Evolutionary conservation across 441 rosid genomes (phyloP).

Genomic region (Gossypium davidsonii): DNA sequence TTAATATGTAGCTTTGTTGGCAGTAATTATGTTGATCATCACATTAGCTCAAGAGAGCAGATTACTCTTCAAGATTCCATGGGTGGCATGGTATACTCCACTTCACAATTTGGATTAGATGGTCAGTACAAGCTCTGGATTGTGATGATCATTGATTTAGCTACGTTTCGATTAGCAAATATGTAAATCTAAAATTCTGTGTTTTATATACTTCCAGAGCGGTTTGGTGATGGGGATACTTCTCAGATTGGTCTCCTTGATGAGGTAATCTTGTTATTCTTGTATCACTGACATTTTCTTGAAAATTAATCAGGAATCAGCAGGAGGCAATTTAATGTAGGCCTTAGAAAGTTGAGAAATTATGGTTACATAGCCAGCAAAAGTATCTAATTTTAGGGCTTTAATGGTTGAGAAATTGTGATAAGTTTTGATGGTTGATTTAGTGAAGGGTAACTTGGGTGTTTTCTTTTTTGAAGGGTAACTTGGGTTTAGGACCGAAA

Average conservation of each 20-base stretch:
- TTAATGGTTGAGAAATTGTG: background rate
- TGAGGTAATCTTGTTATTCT: slow-evolving; percentile 53
- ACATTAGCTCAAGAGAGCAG: slow-evolving; percentile 90
- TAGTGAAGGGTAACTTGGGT: background rate
- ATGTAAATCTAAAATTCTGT: slow-evolving; percentile 8
- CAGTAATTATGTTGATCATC: slow-evolving; percentile 96
- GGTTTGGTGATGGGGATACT: slow-evolving; percentile 94
- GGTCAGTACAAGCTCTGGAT: slow-evolving; percentile 46
- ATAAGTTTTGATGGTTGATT: background rate
- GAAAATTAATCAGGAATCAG: background rate
- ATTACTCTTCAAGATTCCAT: slow-evolving; percentile 97
- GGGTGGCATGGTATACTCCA: slow-evolving; percentile 90
- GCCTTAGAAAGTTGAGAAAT: background rate
- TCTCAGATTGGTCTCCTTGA: slow-evolving; percentile 87
- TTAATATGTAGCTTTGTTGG: slow-evolving; percentile 24
- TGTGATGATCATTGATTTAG: slow-evolving; percentile 15
- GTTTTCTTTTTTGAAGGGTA: background rate
- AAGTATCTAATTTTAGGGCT: background rate
- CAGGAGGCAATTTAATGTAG: background rate
- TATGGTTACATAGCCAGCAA: background rate
- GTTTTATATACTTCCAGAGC: slow-evolving; percentile 49
- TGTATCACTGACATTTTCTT: background rate
- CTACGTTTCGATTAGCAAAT: background rate
- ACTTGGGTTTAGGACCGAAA: background rate
- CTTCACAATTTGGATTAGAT: slow-evolving; percentile 95